Conservation (phyloP, 768 basidiomycete genomes). For the Cubamyces lactineus region DNA sequence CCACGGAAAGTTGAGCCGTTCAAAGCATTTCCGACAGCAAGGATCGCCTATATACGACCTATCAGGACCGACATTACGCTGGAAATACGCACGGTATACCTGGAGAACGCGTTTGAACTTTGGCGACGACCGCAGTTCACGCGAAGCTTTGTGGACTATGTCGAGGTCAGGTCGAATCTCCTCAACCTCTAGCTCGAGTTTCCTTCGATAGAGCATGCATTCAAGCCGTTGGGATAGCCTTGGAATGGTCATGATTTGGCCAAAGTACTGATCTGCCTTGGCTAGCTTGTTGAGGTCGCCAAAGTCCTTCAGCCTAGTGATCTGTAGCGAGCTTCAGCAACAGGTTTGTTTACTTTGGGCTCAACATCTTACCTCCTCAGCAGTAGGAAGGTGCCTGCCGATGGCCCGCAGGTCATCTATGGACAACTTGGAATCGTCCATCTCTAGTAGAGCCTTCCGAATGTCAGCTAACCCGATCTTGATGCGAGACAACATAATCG, state of each 20-base stretch:
- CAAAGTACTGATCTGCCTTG: constrained; percentile 84
- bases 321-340: constrained; percentile 40
- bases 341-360: not conserved
- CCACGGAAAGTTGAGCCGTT: constrained; percentile 86
- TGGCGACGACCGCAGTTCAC: constrained; percentile 63
- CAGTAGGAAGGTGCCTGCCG: constrained; percentile 74
- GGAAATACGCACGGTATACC: constrained; percentile 39
- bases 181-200: constrained; percentile 79
- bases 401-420: constrained; percentile 80
- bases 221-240: constrained; percentile 72
- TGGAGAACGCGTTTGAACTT: constrained; percentile 74
- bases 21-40: constrained; percentile 79
- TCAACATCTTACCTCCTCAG: constrained; percentile 64
- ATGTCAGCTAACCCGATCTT: constrained; percentile 68
- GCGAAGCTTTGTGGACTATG: constrained; percentile 68
- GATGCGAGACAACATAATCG: constrained; percentile 83
- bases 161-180: constrained; percentile 84
- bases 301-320: constrained; percentile 67
- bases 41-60: constrained; percentile 53
- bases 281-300: constrained; percentile 74
- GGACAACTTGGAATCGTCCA: constrained; percentile 70
- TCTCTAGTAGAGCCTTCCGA: constrained; percentile 65
- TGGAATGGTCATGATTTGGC: constrained; percentile 78
- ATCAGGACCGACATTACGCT: not conserved
- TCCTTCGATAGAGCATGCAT: constrained; percentile 84